A percentile compares a stretch with the other conserved stretches of the same genome.
phyloP scores from a whole-genome alignment of 176 grass and related monocot genomes.

The Hordeum vulgare region DNA sequence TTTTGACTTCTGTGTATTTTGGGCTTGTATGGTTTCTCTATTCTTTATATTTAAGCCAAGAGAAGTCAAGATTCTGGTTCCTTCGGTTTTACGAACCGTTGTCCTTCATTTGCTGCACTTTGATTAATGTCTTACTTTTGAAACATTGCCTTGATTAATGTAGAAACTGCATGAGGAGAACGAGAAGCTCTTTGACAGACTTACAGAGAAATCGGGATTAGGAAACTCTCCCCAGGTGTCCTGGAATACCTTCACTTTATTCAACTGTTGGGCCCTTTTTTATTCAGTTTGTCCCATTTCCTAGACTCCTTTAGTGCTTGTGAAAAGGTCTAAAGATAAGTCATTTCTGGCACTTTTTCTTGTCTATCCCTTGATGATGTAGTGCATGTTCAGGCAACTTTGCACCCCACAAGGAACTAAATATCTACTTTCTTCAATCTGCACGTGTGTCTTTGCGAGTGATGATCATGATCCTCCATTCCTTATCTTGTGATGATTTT shows the following conservation, averaged over 20 bases:
- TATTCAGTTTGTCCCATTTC: neutral
- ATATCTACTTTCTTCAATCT: conserved; percentile 8
- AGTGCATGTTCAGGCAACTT: neutral
- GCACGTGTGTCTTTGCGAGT: neutral
- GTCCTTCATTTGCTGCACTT: conserved; percentile 15
- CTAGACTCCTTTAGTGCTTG: neutral
- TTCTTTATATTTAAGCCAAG: neutral
- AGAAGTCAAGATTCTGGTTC: neutral
- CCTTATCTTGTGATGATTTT: neutral
- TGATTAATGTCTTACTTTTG: conserved; percentile 15
- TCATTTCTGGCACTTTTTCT: neutral
- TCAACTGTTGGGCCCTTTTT: neutral
- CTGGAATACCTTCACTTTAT: conserved; percentile 16
- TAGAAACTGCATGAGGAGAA: conserved; percentile 99
- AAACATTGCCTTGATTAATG: conserved; percentile 20
- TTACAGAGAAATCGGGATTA: conserved; percentile 78
- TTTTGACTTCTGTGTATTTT: neutral
- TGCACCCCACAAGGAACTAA: neutral
- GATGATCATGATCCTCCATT: neutral
- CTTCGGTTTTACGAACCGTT: neutral
- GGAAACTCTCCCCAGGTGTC: conserved; percentile 60
- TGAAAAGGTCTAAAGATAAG: neutral
- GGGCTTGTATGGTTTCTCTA: neutral
- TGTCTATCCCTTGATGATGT: neutral
- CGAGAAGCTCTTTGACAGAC: conserved; percentile 86